Base-by-base conservation (phyloP, 2,329 filamentous ascomycete genomes). In the Sporothrix brasiliensis region DNA sequence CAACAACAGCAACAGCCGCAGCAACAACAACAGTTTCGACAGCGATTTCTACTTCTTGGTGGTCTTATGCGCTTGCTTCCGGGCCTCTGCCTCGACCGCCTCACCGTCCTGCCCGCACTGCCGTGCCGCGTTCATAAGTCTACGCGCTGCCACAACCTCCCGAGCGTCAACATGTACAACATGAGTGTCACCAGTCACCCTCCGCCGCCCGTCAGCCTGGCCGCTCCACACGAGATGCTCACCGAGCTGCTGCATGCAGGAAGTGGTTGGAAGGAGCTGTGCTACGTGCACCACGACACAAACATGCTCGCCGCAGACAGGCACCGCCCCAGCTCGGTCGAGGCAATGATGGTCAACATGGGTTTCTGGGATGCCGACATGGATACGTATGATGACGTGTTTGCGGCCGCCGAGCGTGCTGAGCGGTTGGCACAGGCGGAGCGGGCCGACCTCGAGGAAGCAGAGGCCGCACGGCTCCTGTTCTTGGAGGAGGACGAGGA, bases 311-410 rank as follows among this genome's bases (percentile, higher is more conserved):
- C 72, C 6, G 73, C 70, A 1, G 70, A 71, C 58, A 69, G 60
- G 14, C 66, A 60, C 10, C 69, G 63, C 5, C 72, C 69, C 3
- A 71, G 73, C 69, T 73, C 73, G 3, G 67, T 75, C n/a, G 74
- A 75, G 52, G 74, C 74, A 50, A 73, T 75, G 74, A 75, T 75
- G 74, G 63, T 74, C 67, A 74, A 69, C 65, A 72, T 75, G 73
- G 74, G 74, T 21, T 75, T 74, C 69, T 75, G 74, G 74, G 71
- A 73, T 41, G 70, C 70, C n/a, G 71, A 73, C 61, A 34, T 54
- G 34, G 71, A 73, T 44, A 63, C 39, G 4, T 71, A 71, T 52
- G 71, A 73, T 27, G 67, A 68, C 19, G 63, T 72, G 6, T 74
- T 71, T 67, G 72, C 69, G 3, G 34, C 19, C 14, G 69, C 63